Evolutionary conservation across 371 early-diverging fungal genomes (phyloP), one percentile per base, ranked within the genome.

Genomic region (Mycotypha africana): DNA sequence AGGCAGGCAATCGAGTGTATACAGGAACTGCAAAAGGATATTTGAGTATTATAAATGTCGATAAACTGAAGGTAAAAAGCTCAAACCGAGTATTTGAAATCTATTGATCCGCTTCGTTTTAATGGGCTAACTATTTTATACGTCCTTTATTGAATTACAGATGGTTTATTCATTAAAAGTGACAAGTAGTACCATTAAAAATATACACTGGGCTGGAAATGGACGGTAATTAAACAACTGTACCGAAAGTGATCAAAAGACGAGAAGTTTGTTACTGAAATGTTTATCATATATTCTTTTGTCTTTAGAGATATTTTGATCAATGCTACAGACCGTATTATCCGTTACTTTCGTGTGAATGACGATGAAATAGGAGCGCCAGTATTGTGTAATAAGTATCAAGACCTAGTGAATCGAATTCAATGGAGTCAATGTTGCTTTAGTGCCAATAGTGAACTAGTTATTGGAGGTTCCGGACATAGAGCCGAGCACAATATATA

Each of bases 401-500:
- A 86, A 59, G 95, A 96, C 60, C 72, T 86, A 3, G 89, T 96
- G 28, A 89, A 95, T 51, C 77, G 85, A 34, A 76, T 82, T 35
- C 88, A 87, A 49, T 96, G 97, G 97, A 80, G 75, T 17, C 81
- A 85, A 44, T 82, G 84, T 25, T 79, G 84, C 25, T 92, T 93
- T 49, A 92, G 88, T 48, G 75, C 83, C 0, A 84, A 87, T 53
- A 88, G 89, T 2, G 92, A 94, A 49, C 90, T 85, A 62, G 86
- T 96, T 12, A 82, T 92, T 46, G 91, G 87, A 43, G 80, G 85
- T 5, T 86, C 88, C 11, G 86, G 82, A 7, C 86, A 86, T 44
- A 86, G 84, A 56, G 84, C 88, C 14, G 82, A 83, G 32, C 95
- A 97, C 58, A 90, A 90, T 45, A 90, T 95, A 24, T 94, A 87